Base-by-base conservation (phyloP, 1,139 yeast species). In the Arxiozyma bovina region DNA sequence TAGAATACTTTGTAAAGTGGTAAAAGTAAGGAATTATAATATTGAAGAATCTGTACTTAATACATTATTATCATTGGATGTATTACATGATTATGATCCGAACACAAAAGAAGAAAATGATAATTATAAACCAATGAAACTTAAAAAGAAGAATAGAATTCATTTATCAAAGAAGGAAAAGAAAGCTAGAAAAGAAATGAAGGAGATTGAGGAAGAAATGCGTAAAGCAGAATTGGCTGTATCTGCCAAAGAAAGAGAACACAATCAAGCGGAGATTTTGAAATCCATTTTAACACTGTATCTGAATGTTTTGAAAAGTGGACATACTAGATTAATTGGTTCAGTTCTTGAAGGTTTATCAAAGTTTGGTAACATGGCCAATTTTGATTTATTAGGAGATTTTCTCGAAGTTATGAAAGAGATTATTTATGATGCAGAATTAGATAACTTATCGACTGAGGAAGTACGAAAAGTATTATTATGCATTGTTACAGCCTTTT, bases 261-360 rank as follows among this genome's bases (percentile, higher is more conserved):
- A 81, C 60, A 80, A 78, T 62, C 99, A 93, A 70, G 87, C 95
- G 0, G 90, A 89, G 60, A 85, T 91, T 3, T 75, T 93, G 59
- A 88, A 88, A 66, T 71, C 80, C 67, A 75, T 89, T 44, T 76
- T 93, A 58, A 77, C 84, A 1, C 72, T 89, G 40, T 93, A 93
- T 66, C 75, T 93, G 63, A 91, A 88, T 61, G 81, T 90, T 46
- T 75, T 93, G 59, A 86, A 80, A 67, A 78, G 77, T 34, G 77
- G 81, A 48, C 78, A 81, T 30, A 79, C 81, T 49, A 79, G 80
- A n/a, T 74, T 93, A 54, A 83, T 89, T 77, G 96, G 95, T 9
- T 78, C 93, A 0, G 95, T 93, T 0, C 75, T 93, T 53, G 98
- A 93, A 74, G 98, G 98, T 7, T 73, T 93, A 55, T 87, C 97